A percentile compares a stretch with the other conserved stretches of the same genome.
phyloP scores from a whole-genome alignment of 768 basidiomycete species.

The Lactarius vividus region DNA sequence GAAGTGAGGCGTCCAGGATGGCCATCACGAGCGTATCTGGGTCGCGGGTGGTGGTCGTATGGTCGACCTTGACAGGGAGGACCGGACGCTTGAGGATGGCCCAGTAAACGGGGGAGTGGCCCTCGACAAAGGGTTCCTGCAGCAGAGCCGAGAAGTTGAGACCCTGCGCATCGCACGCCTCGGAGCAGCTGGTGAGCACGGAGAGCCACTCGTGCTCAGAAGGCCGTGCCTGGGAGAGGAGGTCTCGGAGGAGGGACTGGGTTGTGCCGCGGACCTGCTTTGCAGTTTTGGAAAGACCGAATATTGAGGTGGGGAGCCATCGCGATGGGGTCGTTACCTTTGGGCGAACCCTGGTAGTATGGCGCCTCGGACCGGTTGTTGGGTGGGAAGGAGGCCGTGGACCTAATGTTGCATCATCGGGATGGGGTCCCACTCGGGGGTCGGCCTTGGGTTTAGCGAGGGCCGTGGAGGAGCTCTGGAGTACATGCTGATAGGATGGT shows the following conservation, averaged over 20 bases:
- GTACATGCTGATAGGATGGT: constrained; percentile 20
- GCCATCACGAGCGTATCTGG: constrained; percentile 41
- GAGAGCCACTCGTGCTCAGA: constrained; percentile 32
- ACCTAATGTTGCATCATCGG: neutral
- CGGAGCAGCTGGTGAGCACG: constrained; percentile 61
- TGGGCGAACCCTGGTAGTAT: neutral
- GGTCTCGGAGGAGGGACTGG: constrained; percentile 28
- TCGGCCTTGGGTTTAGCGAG: neutral
- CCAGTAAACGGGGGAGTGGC: constrained; percentile 70
- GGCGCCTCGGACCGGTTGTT: neutral
- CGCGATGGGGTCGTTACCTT: constrained; percentile 9
- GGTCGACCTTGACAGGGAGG: constrained; percentile 9
- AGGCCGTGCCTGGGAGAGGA: constrained; percentile 42
- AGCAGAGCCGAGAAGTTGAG: constrained; percentile 54
- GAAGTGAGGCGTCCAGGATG: constrained; percentile 52
- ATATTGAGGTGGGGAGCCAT: constrained; percentile 23
- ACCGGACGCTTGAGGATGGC: constrained; percentile 57
- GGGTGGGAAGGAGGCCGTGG: constrained; percentile 1
- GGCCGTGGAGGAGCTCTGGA: constrained; percentile 5
- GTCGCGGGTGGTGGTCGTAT: constrained; percentile 9
- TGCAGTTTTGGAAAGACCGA: constrained; percentile 28
- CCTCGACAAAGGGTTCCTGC: constrained; percentile 62
- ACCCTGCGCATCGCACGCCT: constrained; percentile 51
- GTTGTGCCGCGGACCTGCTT: constrained; percentile 25
- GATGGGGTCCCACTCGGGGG: neutral